Evolutionary conservation across 2,329 filamentous ascomycete species (phyloP), one percentile per base, ranked within the genome.

Genomic region (Xylariaceae sp.): DNA sequence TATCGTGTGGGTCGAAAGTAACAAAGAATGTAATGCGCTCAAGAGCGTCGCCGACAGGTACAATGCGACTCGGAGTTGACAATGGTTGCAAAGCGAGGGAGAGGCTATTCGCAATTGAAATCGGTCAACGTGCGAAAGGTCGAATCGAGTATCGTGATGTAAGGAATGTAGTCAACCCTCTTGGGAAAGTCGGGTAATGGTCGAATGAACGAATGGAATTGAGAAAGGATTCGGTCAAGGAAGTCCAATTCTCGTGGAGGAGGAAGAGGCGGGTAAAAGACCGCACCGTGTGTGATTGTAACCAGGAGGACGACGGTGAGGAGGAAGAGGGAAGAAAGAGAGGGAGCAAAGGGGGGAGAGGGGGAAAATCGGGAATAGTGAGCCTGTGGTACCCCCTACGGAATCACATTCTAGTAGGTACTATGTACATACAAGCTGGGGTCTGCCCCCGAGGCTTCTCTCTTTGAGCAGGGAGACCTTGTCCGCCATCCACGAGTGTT

Each of bases 21-120:
- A 21, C 45, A 64, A 63, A 54, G 66, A 68, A 66, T 52, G 66
- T 56, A 68, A 63, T 62, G 56, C 59, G 63, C 64, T 53, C 51
- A 58, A 57, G 59, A 52, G 56, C 59, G 64, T 63, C 42, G 60
- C 58, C 46, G 52, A 20, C n/a, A 40, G 43, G 46, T 42, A 21
- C 26, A 49, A 48, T 53, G 51, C 62, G 56, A 60, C 29, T 58
- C 54, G 52, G 43, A 51, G 48, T 43, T 40, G 55, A 45, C 20
- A 50, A 47, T 40, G 16, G 57, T 52, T 48, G 40, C 53, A 43
- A 56, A 64, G 63, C 51, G 59, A 63, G 44, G 44, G 32, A n/a
- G n/a, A n/a, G 32, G 32, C 12, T 12, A 58, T 60, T 50, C 56
- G 48, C 50, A 66, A 66, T 57, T 47, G 48, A 60, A 61, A 54